Evolutionary conservation across 2,329 filamentous ascomycete species (phyloP).

Genomic region (Sporothrix mexicana): DNA sequence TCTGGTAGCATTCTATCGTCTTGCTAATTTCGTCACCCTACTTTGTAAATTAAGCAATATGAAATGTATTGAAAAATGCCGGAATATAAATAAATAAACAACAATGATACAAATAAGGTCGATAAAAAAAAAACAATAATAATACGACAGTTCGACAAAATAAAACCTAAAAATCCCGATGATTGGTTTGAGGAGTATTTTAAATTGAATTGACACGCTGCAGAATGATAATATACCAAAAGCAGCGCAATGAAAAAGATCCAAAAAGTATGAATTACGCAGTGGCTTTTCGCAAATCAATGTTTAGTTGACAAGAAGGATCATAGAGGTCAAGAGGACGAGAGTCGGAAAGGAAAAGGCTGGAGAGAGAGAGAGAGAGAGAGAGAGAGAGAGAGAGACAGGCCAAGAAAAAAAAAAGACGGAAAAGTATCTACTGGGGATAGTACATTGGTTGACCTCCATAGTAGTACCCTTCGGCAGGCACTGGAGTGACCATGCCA

Average conservation of each 20-base stretch:
- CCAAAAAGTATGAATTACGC: background rate
- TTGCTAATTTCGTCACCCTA: too few species aligned
- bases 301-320: background rate
- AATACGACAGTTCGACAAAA: too few species aligned
- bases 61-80: too few species aligned
- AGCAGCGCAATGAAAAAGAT: background rate
- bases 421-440: conserved; percentile 49
- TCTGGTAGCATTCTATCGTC: too few species aligned
- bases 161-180: too few species aligned
- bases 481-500: conserved; percentile 74
- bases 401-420: background rate
- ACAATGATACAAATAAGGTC: too few species aligned
- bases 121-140: too few species aligned
- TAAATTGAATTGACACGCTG: conserved; percentile 10
- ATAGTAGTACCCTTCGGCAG: conserved; percentile 71
- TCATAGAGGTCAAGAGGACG: background rate
- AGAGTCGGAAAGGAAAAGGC: background rate
- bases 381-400: background rate
- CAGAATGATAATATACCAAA: background rate
- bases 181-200: background rate
- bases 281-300: too few species aligned
- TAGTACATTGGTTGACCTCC: conserved; percentile 66
- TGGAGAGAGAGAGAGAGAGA: background rate
- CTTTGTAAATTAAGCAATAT: too few species aligned
- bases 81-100: too few species aligned